A percentile compares a stretch with the other conserved stretches of the same genome.
phyloP scores from a whole-genome alignment of 116 monocot species.

The Trichopus zeylanicus region DNA sequence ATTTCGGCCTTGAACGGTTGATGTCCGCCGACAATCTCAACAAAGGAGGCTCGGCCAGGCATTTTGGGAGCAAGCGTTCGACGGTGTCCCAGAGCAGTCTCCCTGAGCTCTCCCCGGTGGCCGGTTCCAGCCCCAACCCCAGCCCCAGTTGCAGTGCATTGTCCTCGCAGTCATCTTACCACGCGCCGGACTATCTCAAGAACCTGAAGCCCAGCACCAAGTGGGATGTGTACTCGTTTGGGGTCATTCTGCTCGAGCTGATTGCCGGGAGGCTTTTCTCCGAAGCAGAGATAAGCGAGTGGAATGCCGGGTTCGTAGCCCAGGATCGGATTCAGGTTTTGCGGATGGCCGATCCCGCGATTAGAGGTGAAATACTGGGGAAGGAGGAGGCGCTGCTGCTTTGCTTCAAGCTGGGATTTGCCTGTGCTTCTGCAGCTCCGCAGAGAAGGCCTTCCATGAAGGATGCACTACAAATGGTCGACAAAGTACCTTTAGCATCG shows the following conservation, averaged over 20 bases:
- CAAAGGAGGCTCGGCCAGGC: slow-evolving; percentile 28
- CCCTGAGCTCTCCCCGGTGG: slow-evolving; percentile 33
- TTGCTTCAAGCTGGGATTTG: slow-evolving; percentile 68
- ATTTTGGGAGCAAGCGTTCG: slow-evolving; percentile 88
- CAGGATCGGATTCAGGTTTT: slow-evolving; percentile 47
- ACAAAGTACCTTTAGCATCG: slow-evolving; percentile 26
- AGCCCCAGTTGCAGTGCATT: slow-evolving; percentile 1
- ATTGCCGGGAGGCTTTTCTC: slow-evolving; percentile 51
- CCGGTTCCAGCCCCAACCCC: slow-evolving; percentile 31
- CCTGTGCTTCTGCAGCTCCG: slow-evolving; percentile 47
- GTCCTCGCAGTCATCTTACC: slow-evolving; percentile 36
- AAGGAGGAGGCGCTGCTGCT: slow-evolving; percentile 58
- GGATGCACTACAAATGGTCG: slow-evolving; percentile 63
- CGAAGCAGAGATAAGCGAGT: slow-evolving; percentile 59
- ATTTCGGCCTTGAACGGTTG: slow-evolving; percentile 83
- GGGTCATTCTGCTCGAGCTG: slow-evolving; percentile 73
- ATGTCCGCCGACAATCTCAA: slow-evolving; percentile 14
- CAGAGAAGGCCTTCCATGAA: slow-evolving; percentile 92
- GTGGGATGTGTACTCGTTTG: slow-evolving; percentile 95
- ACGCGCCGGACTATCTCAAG: slow-evolving; percentile 70
- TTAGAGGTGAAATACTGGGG: slow-evolving; percentile 70
- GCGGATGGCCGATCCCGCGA: slow-evolving; percentile 58
- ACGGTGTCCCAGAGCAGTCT: slow-evolving; percentile 55
- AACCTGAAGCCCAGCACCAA: slow-evolving; percentile 73
- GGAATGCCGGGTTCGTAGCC: slow-evolving; percentile 34